Evolutionary conservation across 805 yeast genomes (phyloP).

Genomic region (Metschnikowia shivogae): DNA sequence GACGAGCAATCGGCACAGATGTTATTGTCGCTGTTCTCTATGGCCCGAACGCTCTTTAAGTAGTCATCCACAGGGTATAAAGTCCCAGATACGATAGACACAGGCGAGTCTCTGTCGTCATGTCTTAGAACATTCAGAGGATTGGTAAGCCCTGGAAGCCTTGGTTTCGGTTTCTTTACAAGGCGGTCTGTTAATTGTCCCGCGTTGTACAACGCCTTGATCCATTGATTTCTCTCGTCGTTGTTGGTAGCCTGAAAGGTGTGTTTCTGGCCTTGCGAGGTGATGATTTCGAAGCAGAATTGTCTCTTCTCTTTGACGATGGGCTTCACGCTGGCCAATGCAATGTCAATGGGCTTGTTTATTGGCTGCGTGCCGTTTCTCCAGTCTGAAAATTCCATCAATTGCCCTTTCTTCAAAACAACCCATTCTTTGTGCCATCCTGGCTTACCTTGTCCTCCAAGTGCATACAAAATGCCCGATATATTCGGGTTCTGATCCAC

Average conservation of each 20-base stretch:
- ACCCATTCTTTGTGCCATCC: slow-evolving; percentile 94
- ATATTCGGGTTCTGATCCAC: slow-evolving; percentile 29
- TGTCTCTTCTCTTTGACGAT: slow-evolving; percentile 44
- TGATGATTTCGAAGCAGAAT: slow-evolving; percentile 70
- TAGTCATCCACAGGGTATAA: slow-evolving; percentile 19
- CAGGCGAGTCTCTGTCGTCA: slow-evolving; percentile 26
- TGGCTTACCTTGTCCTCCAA: slow-evolving; percentile 56
- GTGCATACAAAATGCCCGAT: slow-evolving; percentile 51
- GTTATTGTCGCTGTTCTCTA: slow-evolving; percentile 50
- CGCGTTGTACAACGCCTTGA: slow-evolving; percentile 57
- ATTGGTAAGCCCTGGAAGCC: slow-evolving; percentile 13
- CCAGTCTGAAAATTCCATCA: slow-evolving; percentile 78
- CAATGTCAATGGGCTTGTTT: slow-evolving; percentile 64
- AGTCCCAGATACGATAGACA: slow-evolving; percentile 27
- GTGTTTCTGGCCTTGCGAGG: slow-evolving; percentile 62
- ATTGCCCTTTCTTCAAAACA: slow-evolving; percentile 60
- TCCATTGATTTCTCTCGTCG: slow-evolving; percentile 67
- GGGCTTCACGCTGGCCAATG: slow-evolving; percentile 60
- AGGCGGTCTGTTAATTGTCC: slow-evolving; percentile 36
- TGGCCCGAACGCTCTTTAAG: slow-evolving; percentile 36
- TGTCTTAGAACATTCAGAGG: slow-evolving; percentile 13
- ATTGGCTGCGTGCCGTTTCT: slow-evolving; percentile 60
- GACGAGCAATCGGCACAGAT: slow-evolving; percentile 79
- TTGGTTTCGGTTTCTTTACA: slow-evolving; percentile 4
- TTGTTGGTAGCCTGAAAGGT: slow-evolving; percentile 71